Evolutionary conservation across 1,139 yeast genomes (phyloP), one percentile per base, ranked within the genome.

Genomic region (Kodamaea arcana): DNA sequence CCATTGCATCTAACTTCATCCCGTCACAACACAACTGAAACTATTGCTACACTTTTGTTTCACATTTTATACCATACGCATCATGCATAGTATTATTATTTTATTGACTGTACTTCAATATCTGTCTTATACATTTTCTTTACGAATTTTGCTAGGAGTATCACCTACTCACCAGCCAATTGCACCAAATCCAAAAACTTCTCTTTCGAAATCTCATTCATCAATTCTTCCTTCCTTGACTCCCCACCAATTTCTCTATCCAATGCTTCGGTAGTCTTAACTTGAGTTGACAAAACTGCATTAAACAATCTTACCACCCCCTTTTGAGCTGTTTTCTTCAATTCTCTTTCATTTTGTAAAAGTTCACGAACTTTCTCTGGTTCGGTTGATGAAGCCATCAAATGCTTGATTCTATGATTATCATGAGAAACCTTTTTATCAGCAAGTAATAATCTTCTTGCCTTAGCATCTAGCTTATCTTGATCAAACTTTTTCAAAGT

Each of bases 231-330:
- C 51, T 72, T 72, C 51, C 69, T 72, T 41, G 65, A 60, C 14
- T 60, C 54, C 15, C 67, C 66, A 7, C 49, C 55, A 30, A 47
- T 52, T 31, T 69, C 75, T 13, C 60, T 56, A 14, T 62, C 60
- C 2, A 66, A 40, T 33, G 67, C 74, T 35, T 64, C 65, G 28
- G 42, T 55, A 12, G 90, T 78, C 45, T 68, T 73, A 16, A 78
- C 70, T 60, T 94, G 98, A 1, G 96, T 83, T 27, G 86, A 75
- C 51, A 88, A 72, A 22, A 92, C 83, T 2, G 97, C 97, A 56
- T 92, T 92, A 60, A 92, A 88, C 42, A 92, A 69, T 51, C 83
- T 79, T 14, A 92, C 94, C 13, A 88, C 97, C 65, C 98, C 99
- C 50, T 83, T 75, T 60, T 92, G 97, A 0, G 97, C 97, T 23